A percentile compares a stretch with the other conserved stretches of the same genome.
These are phyloP conservation scores for Phialophora verrucosa DNA, from an alignment of 2,329 filamentous ascomycete species.

Conservation along the genomic window DNA sequence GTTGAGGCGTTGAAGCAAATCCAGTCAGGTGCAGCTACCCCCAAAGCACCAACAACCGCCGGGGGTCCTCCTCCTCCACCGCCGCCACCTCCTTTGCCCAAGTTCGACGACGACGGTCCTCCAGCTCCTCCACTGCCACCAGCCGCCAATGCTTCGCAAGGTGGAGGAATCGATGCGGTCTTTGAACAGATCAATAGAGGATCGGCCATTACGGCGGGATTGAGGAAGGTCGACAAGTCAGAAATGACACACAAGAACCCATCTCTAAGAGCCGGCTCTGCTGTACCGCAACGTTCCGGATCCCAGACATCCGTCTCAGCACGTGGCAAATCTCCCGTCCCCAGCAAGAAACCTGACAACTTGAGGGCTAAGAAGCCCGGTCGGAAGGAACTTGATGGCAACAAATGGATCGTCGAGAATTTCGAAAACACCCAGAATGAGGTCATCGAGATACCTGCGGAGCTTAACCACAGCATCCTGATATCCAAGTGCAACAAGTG, in stretches of 20 bases:
- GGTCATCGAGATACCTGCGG: constrained; percentile 80
- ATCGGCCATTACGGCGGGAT: constrained; percentile 80
- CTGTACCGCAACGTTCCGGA: constrained; percentile 66
- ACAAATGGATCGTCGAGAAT: constrained; percentile 97
- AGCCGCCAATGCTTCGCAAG: constrained; percentile 51
- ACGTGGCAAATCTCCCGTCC: constrained; percentile 82
- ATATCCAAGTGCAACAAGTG: constrained; percentile 91
- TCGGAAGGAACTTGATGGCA: constrained; percentile 79
- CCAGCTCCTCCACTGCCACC: constrained; percentile 68
- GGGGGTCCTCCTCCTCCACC: constrained; percentile 56
- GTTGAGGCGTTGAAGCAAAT: constrained; percentile 69
- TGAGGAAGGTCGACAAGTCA: constrained; percentile 92
- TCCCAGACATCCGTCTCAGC: constrained; percentile 57
- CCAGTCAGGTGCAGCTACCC: constrained; percentile 47
- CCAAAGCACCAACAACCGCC: constrained; percentile 46
- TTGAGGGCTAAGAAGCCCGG: constrained; percentile 83
- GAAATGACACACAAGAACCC: constrained; percentile 99
- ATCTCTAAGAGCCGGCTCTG: constrained; percentile 73
- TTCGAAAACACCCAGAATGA: constrained; percentile 74
- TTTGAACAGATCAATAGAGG: constrained; percentile 93
- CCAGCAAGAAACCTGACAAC: constrained; percentile 83
- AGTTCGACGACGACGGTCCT: constrained; percentile 58
- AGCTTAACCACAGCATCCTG: constrained; percentile 84
- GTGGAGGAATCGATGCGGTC: constrained; percentile 78
- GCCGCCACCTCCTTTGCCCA: constrained; percentile 56